Percentiles rank a stretch among this genome's conserved stretches.
Evolutionary conservation across 2,329 filamentous ascomycete species (phyloP).

Genomic region (Ophiostoma montium): DNA sequence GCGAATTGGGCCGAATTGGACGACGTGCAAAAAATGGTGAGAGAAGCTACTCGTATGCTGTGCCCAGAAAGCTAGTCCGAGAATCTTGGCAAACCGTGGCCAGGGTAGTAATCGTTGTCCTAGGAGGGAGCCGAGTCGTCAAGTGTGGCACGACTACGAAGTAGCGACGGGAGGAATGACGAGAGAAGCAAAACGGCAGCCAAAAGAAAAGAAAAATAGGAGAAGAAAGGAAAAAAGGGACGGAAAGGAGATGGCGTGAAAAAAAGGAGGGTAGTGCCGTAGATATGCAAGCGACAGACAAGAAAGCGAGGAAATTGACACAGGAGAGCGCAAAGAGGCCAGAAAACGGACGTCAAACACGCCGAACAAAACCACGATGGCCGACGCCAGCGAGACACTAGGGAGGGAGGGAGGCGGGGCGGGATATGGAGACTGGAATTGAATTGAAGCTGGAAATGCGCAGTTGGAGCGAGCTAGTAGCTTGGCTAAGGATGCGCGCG

Average conservation of each 20-base stretch:
- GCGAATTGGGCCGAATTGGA: too few relatives aligned
- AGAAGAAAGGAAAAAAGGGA: constrained; percentile 1
- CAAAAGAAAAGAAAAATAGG: not conserved
- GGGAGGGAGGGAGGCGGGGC: constrained; percentile 2
- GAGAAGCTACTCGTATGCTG: too few relatives aligned
- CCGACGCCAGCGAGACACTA: not conserved
- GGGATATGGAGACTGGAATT: constrained; percentile 6
- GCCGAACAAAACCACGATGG: not conserved
- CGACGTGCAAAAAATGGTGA: too few relatives aligned
- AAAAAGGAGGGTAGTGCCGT: not conserved
- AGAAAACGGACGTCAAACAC: not conserved
- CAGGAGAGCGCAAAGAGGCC: not conserved
- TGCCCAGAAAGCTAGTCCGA: not conserved
- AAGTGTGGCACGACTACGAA: not conserved
- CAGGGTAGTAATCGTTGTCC: not conserved
- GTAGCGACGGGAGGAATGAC: not conserved
- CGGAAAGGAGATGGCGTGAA: not conserved
- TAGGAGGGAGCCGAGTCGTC: not conserved
- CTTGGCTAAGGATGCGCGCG: constrained; percentile 5
- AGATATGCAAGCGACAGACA: constrained; percentile 5
- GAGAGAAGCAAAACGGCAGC: not conserved
- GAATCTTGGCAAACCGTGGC: constrained; percentile 1
- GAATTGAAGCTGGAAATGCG: constrained; percentile 1
- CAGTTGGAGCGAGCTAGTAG: constrained; percentile 5
- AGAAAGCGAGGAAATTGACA: not conserved